Base-by-base conservation (phyloP, 176 grass and related monocot species). In the Elaeis guineensis region DNA sequence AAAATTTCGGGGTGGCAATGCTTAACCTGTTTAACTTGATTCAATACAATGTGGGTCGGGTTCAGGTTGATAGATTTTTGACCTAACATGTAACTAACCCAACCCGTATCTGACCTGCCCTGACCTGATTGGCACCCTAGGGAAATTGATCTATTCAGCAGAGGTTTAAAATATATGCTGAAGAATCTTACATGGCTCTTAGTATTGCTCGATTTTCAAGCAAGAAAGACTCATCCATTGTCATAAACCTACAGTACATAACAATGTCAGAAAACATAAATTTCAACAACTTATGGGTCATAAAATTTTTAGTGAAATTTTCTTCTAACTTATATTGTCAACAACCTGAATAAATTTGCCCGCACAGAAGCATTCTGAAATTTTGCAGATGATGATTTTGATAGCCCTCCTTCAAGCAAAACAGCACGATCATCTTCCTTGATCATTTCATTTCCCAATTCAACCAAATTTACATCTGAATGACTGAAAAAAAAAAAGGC, bases 331-430 rank as follows among this genome's bases (percentile, higher is more conserved):
- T 72, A 50, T 73, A 56, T 60, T 26, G 49, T 44, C 54, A 32
- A 58, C 62, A 58, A 95, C 89, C 89, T 73, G 53, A 85, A 63
- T 74, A 95, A 78, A 73, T 76, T 95, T 52, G 67, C 48, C 71
- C 58, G 78, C 20, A 72, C 65, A 57, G 80, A 79, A 51, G 57
- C 18, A 71, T 73, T 68, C 54, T 67, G 57, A 54, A 67, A 53
- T 70, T 86, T 87, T 59, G 73, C 25, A 51, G 70, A 77, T 55
- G 81, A 80, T 19, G 75, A 67, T 52, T 84, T 89, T n/a, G 78
- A 66, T 54, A 70, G 6, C 57, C 81, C 84, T 64, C 81, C 89
- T 82, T 95, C 89, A 58, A 95, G 75, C 72, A 95, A 79, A 56
- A 84, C 50, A 17, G 19, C 58, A 4, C 64, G 84, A 52, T 95